These are phyloP conservation scores for Chenopodium berlandieri DNA, from an alignment of 148 eudicot genomes.

Conservation along the genomic window DNA sequence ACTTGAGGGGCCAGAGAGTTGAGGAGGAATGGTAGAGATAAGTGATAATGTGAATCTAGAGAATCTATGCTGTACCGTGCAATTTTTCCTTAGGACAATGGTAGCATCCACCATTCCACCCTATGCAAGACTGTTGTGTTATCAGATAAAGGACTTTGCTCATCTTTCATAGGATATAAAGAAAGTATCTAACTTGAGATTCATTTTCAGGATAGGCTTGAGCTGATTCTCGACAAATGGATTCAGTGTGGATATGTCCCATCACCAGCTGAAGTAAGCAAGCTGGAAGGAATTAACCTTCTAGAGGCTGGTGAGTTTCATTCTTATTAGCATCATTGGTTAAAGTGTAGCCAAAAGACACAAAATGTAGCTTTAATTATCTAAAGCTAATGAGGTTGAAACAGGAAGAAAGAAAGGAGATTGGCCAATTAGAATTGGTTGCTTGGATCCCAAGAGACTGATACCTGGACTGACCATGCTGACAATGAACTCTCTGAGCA, in stretches of 20 bases:
- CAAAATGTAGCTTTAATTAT: background rate
- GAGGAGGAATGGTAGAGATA: background rate
- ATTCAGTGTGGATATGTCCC: slow-evolving; percentile 58
- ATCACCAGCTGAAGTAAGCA: slow-evolving; percentile 91
- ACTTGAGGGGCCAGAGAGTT: background rate
- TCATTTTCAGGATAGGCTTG: slow-evolving; percentile 90
- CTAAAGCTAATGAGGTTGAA: slow-evolving; percentile 6
- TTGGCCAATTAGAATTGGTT: slow-evolving; percentile 69
- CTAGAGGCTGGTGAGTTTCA: slow-evolving; percentile 48
- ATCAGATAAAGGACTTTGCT: background rate
- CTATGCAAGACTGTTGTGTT: background rate
- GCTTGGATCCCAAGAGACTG: slow-evolving; percentile 49
- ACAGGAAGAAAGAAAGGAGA: slow-evolving; percentile 43
- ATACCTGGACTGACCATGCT: slow-evolving; percentile 41
- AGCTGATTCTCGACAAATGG: slow-evolving; percentile 70
- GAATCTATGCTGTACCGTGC: background rate
- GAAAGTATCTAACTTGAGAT: slow-evolving; percentile 2
- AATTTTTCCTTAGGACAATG: background rate
- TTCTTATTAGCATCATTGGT: background rate
- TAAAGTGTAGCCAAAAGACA: background rate
- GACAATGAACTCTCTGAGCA: slow-evolving; percentile 57
- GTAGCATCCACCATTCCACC: background rate
- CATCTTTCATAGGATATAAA: background rate
- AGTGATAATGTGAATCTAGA: too few species aligned
- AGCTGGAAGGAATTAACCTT: slow-evolving; percentile 71